Conservation (phyloP, 306 rosid species). For the Vicia faba region DNA sequence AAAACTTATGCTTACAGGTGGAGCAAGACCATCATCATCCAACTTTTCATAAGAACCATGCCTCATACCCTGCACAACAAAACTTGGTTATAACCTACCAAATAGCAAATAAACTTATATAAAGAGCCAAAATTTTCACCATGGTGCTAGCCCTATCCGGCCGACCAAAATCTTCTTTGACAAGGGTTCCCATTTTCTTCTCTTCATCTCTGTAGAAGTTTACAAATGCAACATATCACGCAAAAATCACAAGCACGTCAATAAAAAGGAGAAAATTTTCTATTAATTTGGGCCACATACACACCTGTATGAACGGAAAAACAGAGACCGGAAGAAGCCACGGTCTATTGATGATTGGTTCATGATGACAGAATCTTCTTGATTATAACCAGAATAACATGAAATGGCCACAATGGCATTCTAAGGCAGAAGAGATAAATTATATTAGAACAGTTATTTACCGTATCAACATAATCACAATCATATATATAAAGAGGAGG, state of each 20-base stretch:
- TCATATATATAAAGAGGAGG: constrained; percentile 1
- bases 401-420: constrained; percentile 98
- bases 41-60: constrained; percentile 97
- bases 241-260: constrained; percentile 18
- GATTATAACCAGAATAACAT: constrained; percentile 97
- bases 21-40: constrained; percentile 99
- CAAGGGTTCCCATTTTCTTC: constrained; percentile 99
- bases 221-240: constrained; percentile 16
- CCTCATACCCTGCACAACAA: constrained; percentile 87
- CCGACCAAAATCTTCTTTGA: constrained; percentile 97
- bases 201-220: constrained; percentile 76
- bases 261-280: neutral
- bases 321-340: constrained; percentile 92
- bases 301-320: constrained; percentile 97
- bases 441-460: constrained; percentile 18
- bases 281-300: constrained; percentile 25
- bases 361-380: constrained; percentile 99
- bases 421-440: constrained; percentile 42
- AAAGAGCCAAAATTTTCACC: constrained; percentile 53
- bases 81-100: constrained; percentile 15
- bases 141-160: constrained; percentile 94
- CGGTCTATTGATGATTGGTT: constrained; percentile 97
- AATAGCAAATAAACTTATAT: constrained; percentile 6
- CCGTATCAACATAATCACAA: constrained; percentile 11
- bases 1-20: constrained; percentile 71